Evolutionary conservation across 2,329 filamentous ascomycete genomes (phyloP).

Genomic region (Emergomyces pasteurianus): DNA sequence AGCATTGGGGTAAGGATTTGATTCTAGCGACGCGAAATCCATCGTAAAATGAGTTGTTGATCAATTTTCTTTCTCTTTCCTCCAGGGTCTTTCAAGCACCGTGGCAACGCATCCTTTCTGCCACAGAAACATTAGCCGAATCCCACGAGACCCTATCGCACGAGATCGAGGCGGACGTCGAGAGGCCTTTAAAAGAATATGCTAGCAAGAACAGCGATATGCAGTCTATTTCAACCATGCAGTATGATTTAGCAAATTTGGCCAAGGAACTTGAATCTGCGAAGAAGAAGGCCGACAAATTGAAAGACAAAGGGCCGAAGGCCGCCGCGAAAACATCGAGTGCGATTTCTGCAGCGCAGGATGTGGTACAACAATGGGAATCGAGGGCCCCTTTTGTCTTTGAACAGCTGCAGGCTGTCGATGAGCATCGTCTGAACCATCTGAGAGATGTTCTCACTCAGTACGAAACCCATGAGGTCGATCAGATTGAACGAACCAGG

Average conservation of each 20-base stretch:
- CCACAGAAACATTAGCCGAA: conserved; percentile 67
- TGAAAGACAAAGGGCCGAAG: conserved; percentile 66
- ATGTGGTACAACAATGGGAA: conserved; percentile 77
- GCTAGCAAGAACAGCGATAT: conserved; percentile 60
- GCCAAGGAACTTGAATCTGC: conserved; percentile 77
- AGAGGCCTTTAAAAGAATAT: conserved; percentile 69
- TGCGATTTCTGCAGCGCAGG: conserved; percentile 61
- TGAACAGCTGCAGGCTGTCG: conserved; percentile 79
- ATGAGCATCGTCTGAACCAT: conserved; percentile 81
- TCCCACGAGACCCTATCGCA: conserved; percentile 71
- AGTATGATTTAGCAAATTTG: conserved; percentile 65
- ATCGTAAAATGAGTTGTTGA: conserved; percentile 8
- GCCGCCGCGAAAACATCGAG: conserved; percentile 61
- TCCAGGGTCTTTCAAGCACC: conserved; percentile 74
- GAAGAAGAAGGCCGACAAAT: conserved; percentile 74
- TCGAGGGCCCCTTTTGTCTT: conserved; percentile 91
- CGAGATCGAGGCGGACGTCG: conserved; percentile 80
- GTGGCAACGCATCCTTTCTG: conserved; percentile 76
- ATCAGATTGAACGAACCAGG: conserved; percentile 67
- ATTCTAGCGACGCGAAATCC: conserved; percentile 6
- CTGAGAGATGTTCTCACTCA: conserved; percentile 85
- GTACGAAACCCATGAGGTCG: conserved; percentile 82
- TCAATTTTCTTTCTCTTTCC: neutral
- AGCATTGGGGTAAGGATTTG: conserved; percentile 65
- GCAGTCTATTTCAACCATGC: conserved; percentile 67